Evolutionary conservation across 306 rosid species (phyloP).

Genomic region (Inga oerstediana): DNA sequence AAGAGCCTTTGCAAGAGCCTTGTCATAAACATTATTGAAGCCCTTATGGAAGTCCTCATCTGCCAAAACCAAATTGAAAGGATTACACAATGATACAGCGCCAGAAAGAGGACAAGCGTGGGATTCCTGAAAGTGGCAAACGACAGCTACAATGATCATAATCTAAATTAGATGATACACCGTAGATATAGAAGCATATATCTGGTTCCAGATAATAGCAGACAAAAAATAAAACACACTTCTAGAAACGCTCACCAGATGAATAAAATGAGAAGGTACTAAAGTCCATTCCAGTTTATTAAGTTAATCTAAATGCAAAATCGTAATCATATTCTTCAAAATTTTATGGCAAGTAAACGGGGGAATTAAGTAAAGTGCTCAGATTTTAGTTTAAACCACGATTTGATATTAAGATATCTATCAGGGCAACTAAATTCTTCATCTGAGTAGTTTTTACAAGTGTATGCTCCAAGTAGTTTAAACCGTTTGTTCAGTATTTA

Average conservation of each 20-base stretch:
- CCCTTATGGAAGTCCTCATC: constrained; percentile 94
- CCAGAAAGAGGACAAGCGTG: constrained; percentile 75
- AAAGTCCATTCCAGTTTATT: not conserved
- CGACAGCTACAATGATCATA: constrained; percentile 19
- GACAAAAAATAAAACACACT: not conserved
- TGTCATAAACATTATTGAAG: constrained; percentile 78
- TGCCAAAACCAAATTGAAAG: constrained; percentile 84
- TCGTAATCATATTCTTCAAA: not conserved
- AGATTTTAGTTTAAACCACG: not conserved
- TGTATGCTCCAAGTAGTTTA: not conserved
- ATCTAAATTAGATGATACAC: constrained; percentile 11
- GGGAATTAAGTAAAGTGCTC: not conserved
- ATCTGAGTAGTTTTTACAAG: not conserved
- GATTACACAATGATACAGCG: constrained; percentile 96
- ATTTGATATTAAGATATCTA: not conserved
- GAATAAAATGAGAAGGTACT: not conserved
- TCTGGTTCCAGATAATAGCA: not conserved
- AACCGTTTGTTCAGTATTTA: not conserved
- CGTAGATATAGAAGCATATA: not conserved
- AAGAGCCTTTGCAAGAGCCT: constrained; percentile 72
- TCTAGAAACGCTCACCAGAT: not conserved
- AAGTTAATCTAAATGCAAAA: not conserved
- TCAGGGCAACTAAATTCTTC: not conserved
- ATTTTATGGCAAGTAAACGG: not conserved
- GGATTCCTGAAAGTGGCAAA: constrained; percentile 66